These are phyloP conservation scores for Diaporthe ilicicola DNA, from an alignment of 2,329 filamentous ascomycete genomes.

Conservation along the genomic window DNA sequence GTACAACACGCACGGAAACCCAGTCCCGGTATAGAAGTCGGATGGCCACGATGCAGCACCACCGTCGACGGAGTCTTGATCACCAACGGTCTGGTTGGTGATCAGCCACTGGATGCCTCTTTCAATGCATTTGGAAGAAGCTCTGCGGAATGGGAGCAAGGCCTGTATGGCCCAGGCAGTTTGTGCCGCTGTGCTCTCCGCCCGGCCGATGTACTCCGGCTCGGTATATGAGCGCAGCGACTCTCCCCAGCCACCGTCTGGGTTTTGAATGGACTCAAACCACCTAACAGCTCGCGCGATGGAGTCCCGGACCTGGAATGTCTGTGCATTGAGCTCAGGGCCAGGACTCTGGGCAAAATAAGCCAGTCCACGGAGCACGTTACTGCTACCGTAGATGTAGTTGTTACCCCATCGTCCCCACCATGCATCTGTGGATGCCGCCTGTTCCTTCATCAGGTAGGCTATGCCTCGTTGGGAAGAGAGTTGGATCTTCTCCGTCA, in stretches of 20 bases:
- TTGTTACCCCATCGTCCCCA: background rate
- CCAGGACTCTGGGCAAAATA: background rate
- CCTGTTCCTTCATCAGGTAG: background rate
- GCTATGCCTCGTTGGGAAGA: background rate
- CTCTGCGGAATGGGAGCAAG: background rate
- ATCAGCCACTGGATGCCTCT: background rate
- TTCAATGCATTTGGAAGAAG: background rate
- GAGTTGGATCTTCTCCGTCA: background rate
- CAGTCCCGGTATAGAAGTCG: background rate
- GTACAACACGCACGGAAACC: background rate
- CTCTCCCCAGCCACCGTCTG: background rate
- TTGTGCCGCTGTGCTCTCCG: background rate
- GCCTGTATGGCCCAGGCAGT: background rate
- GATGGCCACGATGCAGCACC: background rate
- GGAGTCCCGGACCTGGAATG: too few species aligned
- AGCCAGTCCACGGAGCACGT: background rate
- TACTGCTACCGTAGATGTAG: background rate
- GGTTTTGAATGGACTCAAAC: background rate
- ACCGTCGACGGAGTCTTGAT: background rate
- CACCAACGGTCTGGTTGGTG: background rate
- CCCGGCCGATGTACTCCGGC: too few species aligned
- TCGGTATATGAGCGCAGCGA: background rate
- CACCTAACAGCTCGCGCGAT: background rate
- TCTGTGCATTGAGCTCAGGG: background rate
- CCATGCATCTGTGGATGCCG: background rate